Evolutionary conservation across 2,329 filamentous ascomycete genomes (phyloP).

Genomic region (Colletotrichum sp.): DNA sequence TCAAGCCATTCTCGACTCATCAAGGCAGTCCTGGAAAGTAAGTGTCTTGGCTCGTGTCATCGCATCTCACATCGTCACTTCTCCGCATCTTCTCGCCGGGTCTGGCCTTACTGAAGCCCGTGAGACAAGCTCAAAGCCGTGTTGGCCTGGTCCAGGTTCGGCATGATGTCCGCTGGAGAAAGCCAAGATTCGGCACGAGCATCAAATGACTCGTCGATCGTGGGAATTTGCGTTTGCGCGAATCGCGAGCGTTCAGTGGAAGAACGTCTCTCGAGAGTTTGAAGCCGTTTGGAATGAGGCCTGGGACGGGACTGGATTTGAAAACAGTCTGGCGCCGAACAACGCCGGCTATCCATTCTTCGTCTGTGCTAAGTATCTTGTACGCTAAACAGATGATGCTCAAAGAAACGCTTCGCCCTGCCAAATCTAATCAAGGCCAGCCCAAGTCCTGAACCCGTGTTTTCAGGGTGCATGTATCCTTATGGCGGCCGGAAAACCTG

Average conservation of each 20-base stretch:
- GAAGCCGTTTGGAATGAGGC: background rate
- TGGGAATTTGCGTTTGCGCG: background rate
- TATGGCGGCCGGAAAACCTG: background rate
- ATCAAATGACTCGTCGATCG: background rate
- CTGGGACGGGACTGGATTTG: background rate
- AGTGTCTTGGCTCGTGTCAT: background rate
- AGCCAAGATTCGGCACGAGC: background rate
- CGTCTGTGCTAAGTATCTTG: background rate
- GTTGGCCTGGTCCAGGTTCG: background rate
- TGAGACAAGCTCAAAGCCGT: background rate
- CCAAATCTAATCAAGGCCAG: background rate
- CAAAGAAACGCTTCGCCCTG: background rate
- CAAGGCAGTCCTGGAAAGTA: background rate
- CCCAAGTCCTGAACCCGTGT: background rate
- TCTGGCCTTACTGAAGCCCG: background rate
- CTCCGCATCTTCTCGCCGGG: background rate
- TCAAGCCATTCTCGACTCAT: background rate
- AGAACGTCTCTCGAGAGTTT: background rate
- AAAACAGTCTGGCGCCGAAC: background rate
- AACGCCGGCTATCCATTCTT: background rate
- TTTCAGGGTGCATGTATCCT: background rate
- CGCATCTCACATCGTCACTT: background rate
- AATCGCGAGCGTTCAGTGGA: background rate
- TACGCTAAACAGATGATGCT: background rate
- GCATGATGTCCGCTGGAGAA: background rate